Evolutionary conservation across 306 rosid species (phyloP), one percentile per base, ranked within the genome.

Genomic region (Abrus pulchellus): DNA sequence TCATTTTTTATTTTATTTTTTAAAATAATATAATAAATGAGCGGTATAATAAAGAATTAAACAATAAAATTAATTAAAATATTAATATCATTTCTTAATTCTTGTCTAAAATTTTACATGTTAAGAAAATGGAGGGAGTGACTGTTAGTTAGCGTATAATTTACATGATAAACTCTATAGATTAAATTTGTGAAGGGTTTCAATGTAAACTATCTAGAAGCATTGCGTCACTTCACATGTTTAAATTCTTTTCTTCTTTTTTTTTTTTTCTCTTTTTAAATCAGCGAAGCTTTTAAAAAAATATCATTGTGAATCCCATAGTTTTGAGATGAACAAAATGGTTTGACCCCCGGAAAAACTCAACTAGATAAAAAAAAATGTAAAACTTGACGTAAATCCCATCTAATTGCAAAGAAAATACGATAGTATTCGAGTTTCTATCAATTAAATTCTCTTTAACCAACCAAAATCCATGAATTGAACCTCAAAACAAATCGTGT

Each of bases 261-360:
- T n/a, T n/a, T n/a, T n/a, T n/a, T 28, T 57, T 44, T 44, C 20
- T 20, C 0, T 20, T 20, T 20, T 20, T 20, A 20, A 20, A 20
- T 20, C 20, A 20, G 20, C 20, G 20, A 20, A 20, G 20, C 20
- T 20, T 20, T 20, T 20, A 20, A 20, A 32, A n/a, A 34, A 49
- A 33, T 5, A 1, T 7, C 29, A 6, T 69, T 70, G 47, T n/a
- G 48, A n/a, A 33, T 71, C 62, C 48, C 75, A 30, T 30, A 48
- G 44, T 3, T 29, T 30, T 47, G 74, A 47, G 6, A 12, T 7
- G 13, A 36, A 49, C 1, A 43, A 14, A 9, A 20, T 49, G 53
- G 72, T 27, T 66, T 66, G 69, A 63, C 69, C 47, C 9, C 71
- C 28, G 2, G 6, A 34, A 30, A 63, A 34, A 36, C 68, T 63